These are phyloP conservation scores for Nemania bipapillata DNA, from an alignment of 2,329 filamentous ascomycete genomes.

Conservation along the genomic window DNA sequence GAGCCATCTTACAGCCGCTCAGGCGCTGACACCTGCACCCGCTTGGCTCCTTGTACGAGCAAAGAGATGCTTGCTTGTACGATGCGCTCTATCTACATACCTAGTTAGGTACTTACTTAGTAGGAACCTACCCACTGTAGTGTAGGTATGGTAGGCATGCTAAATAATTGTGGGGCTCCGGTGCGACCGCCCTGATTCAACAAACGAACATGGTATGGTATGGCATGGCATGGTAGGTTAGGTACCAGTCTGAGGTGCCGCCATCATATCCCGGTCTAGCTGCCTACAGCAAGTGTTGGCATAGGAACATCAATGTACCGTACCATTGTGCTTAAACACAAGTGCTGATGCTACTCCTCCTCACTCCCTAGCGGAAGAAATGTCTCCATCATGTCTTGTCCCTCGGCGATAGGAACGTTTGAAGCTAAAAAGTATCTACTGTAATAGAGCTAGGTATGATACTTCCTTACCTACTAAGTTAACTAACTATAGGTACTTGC, in stretches of 20 bases:
- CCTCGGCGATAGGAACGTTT: constrained; percentile 15
- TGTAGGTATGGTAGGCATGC: no score
- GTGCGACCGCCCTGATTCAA: constrained; percentile 22
- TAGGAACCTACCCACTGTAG: no score
- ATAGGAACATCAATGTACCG: constrained; percentile 5
- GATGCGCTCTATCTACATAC: not conserved
- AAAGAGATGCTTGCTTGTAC: not conserved
- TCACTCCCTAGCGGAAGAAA: constrained; percentile 15
- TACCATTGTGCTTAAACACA: constrained; percentile 9
- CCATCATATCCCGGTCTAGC: constrained; percentile 7
- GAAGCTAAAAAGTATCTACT: not conserved
- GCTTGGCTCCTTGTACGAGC: constrained; percentile 29
- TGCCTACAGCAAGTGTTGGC: constrained; percentile 4
- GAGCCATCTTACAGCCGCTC: constrained; percentile 32
- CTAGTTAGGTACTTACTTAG: no score
- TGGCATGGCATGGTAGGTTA: constrained; percentile 6
- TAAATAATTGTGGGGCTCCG: not conserved
- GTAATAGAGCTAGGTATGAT: not conserved
- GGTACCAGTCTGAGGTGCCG: constrained; percentile 9
- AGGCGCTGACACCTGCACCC: constrained; percentile 31
- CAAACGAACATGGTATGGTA: constrained; percentile 19
- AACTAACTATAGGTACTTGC: not conserved
- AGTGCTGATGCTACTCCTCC: constrained; percentile 26
- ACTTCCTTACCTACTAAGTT: no score
- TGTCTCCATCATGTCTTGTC: constrained; percentile 27